Evolutionary conservation across 1,284 basidiomycete species (phyloP).

Genomic region (Apiotrichum mycotoxinovorans): DNA sequence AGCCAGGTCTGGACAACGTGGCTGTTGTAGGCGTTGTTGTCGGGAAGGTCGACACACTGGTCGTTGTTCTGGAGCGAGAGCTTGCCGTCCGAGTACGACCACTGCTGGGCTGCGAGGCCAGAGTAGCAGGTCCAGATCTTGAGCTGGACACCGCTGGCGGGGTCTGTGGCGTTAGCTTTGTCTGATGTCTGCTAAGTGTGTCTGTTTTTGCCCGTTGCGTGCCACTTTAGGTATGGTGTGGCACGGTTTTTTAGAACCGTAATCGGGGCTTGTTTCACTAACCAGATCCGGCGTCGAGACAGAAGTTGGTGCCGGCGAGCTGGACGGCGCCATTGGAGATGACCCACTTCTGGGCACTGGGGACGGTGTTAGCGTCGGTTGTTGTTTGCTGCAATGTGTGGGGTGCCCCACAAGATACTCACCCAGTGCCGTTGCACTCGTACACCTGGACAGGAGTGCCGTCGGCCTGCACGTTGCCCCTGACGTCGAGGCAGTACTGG

Average conservation of each 20-base stretch:
- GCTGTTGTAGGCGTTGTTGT: conserved; percentile 5
- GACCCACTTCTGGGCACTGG: conserved; percentile 13
- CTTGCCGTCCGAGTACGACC: conserved; percentile 12
- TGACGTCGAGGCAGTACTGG: conserved; percentile 15
- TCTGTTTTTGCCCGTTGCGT: no score
- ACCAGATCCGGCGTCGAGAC: conserved; percentile 30
- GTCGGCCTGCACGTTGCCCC: conserved; percentile 5
- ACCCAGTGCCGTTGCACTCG: conserved; percentile 1
- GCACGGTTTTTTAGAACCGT: background rate
- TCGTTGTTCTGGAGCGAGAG: conserved; percentile 9
- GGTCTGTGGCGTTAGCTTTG: conserved; percentile 10
- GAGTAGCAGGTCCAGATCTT: conserved; percentile 20
- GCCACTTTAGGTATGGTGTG: background rate
- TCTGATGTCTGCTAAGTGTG: no score
- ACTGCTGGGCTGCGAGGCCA: conserved; percentile 10
- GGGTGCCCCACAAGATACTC: background rate
- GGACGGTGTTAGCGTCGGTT: background rate
- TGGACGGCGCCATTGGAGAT: conserved; percentile 9
- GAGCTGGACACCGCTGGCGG: conserved; percentile 4
- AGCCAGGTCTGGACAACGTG: conserved; percentile 15
- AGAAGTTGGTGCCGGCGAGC: conserved; percentile 34
- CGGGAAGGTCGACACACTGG: conserved; percentile 17
- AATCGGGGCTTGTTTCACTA: background rate
- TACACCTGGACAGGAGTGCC: conserved; percentile 15
- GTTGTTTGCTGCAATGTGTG: no score